phyloP scores from a whole-genome alignment of 345 rosid species.

The Aquilaria sinensis region DNA sequence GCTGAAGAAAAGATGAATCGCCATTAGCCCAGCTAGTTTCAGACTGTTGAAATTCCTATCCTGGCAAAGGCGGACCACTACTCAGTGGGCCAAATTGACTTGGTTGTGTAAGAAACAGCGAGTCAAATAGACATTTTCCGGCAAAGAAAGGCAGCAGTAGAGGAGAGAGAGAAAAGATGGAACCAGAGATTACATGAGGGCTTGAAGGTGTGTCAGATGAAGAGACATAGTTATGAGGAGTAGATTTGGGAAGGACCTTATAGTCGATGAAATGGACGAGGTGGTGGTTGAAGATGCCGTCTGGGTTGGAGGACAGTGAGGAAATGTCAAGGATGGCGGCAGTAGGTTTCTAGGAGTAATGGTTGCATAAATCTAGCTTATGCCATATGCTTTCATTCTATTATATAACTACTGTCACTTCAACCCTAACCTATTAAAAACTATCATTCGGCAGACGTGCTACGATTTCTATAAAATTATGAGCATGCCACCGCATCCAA shows the following conservation, averaged over 20 bases:
- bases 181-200: slow-evolving; percentile 26
- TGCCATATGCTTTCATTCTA: too few species aligned
- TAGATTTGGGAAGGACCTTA: slow-evolving; percentile 29
- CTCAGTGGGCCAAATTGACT: slow-evolving; percentile 70
- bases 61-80: slow-evolving; percentile 36
- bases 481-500: too few species aligned
- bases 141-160: slow-evolving; percentile 41
- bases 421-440: too few species aligned
- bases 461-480: too few species aligned
- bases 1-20: slow-evolving; percentile 82
- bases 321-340: slow-evolving; percentile 28
- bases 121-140: slow-evolving; percentile 49
- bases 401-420: too few species aligned
- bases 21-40: slow-evolving; percentile 39
- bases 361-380: too few species aligned
- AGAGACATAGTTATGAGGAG: slow-evolving; percentile 35
- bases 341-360: slow-evolving; percentile 4
- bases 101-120: slow-evolving; percentile 65
- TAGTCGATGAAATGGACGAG: slow-evolving; percentile 21
- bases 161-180: slow-evolving; percentile 56
- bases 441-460: too few species aligned
- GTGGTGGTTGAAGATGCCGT: slow-evolving; percentile 68
- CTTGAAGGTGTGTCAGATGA: slow-evolving; percentile 54
- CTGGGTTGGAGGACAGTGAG: slow-evolving; percentile 30
- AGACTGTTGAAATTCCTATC: slow-evolving; percentile 14